Conservation (phyloP, 2,329 filamentous ascomycete genomes). For the Hymenoscyphus albidus region DNA sequence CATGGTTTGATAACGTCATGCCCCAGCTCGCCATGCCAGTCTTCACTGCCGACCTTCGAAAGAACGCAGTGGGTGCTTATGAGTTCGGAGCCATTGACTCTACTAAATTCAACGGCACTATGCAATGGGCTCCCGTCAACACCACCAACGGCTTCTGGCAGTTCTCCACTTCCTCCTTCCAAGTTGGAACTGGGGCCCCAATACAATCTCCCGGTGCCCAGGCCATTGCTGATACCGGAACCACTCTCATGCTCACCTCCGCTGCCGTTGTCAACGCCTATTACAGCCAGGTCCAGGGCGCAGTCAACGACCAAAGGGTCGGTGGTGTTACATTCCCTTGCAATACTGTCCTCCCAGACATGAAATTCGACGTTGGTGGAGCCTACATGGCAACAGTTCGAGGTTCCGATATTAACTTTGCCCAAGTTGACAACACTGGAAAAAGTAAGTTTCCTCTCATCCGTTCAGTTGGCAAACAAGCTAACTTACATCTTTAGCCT, state of each 20-base stretch:
- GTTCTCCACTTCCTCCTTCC: conserved; percentile 48
- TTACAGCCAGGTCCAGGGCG: conserved; percentile 38
- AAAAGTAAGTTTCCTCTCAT: conserved; percentile 43
- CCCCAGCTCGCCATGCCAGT: conserved; percentile 46
- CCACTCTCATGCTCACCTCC: conserved; percentile 40
- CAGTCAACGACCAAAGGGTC: conserved; percentile 34
- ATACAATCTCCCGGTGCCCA: conserved; percentile 54
- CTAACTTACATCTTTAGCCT: conserved; percentile 39
- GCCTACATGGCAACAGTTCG: conserved; percentile 44
- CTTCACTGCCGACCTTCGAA: conserved; percentile 54
- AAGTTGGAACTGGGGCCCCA: conserved; percentile 48
- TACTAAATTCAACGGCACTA: conserved; percentile 49
- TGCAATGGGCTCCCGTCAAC: conserved; percentile 49
- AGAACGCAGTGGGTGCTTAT: conserved; percentile 45
- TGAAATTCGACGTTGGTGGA: conserved; percentile 39
- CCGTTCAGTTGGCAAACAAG: background rate
- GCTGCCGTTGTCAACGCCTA: conserved; percentile 39
- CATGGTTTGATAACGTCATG: conserved; percentile 36
- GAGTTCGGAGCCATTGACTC: conserved; percentile 55
- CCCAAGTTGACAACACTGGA: conserved; percentile 40
- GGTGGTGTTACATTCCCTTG: conserved; percentile 41
- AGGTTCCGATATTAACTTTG: conserved; percentile 49
- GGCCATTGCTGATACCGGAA: conserved; percentile 44
- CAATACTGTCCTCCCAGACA: conserved; percentile 34
- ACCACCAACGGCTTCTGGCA: conserved; percentile 52